Evolutionary conservation across 2,329 filamentous ascomycete genomes (phyloP).

Genomic region (Phialocephala subalpina): DNA sequence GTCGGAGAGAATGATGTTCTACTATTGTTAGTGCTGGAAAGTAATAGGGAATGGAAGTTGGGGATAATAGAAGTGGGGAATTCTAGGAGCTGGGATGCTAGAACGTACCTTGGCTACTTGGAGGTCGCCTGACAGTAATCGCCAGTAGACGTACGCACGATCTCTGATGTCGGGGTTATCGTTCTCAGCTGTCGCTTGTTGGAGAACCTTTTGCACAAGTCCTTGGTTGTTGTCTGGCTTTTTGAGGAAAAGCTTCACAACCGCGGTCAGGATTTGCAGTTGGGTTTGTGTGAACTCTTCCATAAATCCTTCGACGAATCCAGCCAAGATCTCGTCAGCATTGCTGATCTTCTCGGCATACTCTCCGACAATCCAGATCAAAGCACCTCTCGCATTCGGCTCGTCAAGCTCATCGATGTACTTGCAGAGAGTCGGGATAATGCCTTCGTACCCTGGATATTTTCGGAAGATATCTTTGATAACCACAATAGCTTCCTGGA

Average conservation of each 20-base stretch:
- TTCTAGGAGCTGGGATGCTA: no score
- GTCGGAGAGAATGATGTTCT: conserved; percentile 89
- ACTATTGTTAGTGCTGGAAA: conserved; percentile 37
- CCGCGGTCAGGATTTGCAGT: conserved; percentile 94
- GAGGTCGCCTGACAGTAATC: conserved; percentile 89
- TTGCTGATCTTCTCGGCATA: conserved; percentile 99
- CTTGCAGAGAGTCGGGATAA: conserved; percentile 95
- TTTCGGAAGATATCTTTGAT: conserved; percentile 99
- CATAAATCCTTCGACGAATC: conserved; percentile 93
- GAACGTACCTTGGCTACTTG: conserved; percentile 80
- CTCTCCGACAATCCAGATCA: conserved; percentile 99
- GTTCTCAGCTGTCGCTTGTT: conserved; percentile 90
- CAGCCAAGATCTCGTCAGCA: conserved; percentile 89
- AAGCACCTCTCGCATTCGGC: conserved; percentile 84
- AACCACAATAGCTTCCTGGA: conserved; percentile 97
- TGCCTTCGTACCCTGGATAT: conserved; percentile 97
- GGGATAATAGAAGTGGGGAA: no score
- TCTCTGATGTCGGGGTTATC: conserved; percentile 98
- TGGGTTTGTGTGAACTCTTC: conserved; percentile 99
- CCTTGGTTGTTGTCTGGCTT: conserved; percentile 92
- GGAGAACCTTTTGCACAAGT: conserved; percentile 92
- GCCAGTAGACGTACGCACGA: conserved; percentile 98
- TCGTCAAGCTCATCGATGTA: conserved; percentile 98
- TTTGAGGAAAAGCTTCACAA: conserved; percentile 97
- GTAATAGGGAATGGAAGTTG: no score